phyloP scores from a whole-genome alignment of 257 asterid species.

The Solanum pimpinellifolium region DNA sequence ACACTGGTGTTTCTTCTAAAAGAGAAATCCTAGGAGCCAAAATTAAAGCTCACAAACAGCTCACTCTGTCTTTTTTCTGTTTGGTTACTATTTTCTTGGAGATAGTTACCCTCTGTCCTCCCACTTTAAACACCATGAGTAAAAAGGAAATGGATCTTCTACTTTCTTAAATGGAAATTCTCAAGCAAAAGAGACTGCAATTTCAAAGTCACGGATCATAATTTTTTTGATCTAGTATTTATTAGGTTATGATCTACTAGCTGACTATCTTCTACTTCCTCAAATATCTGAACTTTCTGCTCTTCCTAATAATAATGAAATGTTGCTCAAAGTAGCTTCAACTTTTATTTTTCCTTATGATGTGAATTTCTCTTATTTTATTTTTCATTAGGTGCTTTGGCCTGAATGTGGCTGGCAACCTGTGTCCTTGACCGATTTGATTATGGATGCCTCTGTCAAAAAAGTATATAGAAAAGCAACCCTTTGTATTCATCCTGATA shows the following conservation, averaged over 20 bases:
- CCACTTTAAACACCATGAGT: neutral
- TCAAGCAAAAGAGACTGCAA: neutral
- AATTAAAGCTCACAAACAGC: neutral
- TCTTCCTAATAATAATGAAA: neutral
- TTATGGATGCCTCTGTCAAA: constrained; percentile 60
- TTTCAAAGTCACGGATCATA: neutral
- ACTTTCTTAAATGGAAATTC: neutral
- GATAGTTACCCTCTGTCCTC: neutral
- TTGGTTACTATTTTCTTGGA: neutral
- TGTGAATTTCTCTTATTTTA: neutral
- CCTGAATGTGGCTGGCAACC: constrained; percentile 90
- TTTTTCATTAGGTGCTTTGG: constrained; percentile 67
- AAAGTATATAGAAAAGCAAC: constrained; percentile 71
- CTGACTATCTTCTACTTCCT: neutral
- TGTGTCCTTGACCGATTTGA: constrained; percentile 68
- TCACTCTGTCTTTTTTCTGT: neutral
- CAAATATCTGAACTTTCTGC: neutral
- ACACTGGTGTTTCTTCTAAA: neutral
- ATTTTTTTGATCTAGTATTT: neutral
- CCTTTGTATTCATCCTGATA: constrained; percentile 90
- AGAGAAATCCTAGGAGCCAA: neutral
- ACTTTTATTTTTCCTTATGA: constrained; percentile 15
- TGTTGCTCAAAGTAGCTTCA: neutral
- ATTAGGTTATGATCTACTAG: neutral
- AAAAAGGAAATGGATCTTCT: neutral